A percentile compares a stretch with the other conserved stretches of the same genome.
Evolutionary conservation across 2,329 filamentous ascomycete genomes (phyloP).

Genomic region (Lasiodiplodia citricola): DNA sequence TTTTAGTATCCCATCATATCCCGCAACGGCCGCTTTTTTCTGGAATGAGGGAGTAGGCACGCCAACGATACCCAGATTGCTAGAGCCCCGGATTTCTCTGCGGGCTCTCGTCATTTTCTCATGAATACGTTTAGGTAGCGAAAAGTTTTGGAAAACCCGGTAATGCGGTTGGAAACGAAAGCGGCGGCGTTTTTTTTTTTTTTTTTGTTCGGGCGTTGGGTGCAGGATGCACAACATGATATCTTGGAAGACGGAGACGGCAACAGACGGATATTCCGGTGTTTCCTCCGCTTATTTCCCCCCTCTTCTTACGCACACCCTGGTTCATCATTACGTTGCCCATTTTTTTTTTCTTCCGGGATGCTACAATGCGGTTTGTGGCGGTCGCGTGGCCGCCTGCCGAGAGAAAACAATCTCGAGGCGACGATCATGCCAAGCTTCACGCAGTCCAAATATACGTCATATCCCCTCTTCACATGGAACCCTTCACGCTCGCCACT

Average conservation of each 20-base stretch:
- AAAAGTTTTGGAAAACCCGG: background rate
- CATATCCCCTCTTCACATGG: background rate
- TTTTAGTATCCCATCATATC: background rate
- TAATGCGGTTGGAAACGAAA: background rate
- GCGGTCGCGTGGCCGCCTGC: too few species aligned
- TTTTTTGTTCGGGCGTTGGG: background rate
- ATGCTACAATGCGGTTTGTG: background rate
- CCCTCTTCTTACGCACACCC: background rate
- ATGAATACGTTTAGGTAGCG: background rate
- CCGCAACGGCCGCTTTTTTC: background rate
- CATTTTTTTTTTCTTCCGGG: background rate
- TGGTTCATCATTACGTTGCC: background rate
- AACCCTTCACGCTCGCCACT: background rate
- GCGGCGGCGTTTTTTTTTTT: background rate
- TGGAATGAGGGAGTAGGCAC: background rate
- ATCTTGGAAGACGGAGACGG: background rate
- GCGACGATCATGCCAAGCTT: background rate
- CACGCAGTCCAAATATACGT: background rate
- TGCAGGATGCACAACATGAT: background rate
- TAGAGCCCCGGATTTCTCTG: background rate
- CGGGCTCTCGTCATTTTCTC: background rate
- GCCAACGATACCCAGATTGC: conserved; percentile 18
- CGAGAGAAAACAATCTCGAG: background rate
- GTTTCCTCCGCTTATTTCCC: background rate
- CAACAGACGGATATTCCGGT: background rate